Conservation (phyloP, 345 rosid genomes). For the Euphorbia peplus region DNA sequence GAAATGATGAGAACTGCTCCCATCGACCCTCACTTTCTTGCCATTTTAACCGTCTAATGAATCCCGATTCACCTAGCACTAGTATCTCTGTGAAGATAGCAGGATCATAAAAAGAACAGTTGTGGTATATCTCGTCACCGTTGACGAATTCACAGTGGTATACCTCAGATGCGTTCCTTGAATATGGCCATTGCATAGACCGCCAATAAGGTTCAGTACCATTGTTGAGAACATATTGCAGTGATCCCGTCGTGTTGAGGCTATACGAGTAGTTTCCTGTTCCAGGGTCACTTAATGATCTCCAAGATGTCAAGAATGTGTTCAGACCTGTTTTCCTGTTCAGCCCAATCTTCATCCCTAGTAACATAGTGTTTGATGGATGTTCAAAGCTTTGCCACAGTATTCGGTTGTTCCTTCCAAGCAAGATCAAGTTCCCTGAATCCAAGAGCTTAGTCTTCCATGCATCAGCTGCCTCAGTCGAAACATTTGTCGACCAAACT, state of each 20-base stretch:
- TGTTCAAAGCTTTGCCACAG: constrained; percentile 14
- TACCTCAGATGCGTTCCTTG: no score
- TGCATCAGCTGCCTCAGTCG: background rate
- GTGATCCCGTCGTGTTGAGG: constrained; percentile 12
- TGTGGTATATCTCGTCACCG: no score
- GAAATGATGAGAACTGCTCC: no score
- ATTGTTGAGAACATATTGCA: background rate
- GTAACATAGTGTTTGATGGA: background rate
- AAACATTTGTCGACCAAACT: constrained; percentile 25
- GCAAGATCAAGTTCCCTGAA: constrained; percentile 16
- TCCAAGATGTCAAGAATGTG: background rate
- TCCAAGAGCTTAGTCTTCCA: constrained; percentile 7
- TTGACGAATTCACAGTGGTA: no score
- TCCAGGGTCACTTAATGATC: background rate
- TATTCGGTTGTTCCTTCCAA: background rate
- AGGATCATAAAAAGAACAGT: no score
- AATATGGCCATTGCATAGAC: no score
- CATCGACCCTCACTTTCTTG: no score
- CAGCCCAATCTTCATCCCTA: background rate
- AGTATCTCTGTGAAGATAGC: no score
- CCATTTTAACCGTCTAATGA: no score
- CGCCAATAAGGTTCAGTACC: no score
- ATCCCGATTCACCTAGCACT: no score
- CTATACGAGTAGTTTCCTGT: constrained; percentile 8
- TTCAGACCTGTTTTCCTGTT: background rate